Base-by-base conservation (phyloP, 768 basidiomycete species). In the Chalciporus chontae region DNA sequence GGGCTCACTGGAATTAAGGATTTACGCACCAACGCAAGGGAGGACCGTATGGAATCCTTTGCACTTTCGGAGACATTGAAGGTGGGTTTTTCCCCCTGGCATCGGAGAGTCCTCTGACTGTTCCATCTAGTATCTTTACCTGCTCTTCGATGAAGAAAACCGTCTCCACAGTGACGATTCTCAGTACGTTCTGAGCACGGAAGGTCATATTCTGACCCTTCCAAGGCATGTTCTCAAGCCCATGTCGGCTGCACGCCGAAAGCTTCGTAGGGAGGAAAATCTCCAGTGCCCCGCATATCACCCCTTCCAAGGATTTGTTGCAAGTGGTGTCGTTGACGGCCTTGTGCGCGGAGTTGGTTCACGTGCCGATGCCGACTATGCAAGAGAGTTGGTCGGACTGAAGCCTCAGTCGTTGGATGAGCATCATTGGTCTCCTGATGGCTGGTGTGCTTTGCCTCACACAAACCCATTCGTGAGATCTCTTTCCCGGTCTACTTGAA, bases 1-100 rank as follows among this genome's bases (percentile, higher is more conserved):
- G 95, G 95, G 2, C 74, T 98, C 40, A 78, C 87, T 5, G 85
- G 90, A 8, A 83, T 98, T 49, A 74, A 77, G 56, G 88, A 96
- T 67, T 77, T 97, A 3, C 75, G 85, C 37, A 83, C 75, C 26
- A 88, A 90, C 57, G 74, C 82, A 58, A 81, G 80, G 15, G 92
- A 94, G 55, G 92, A 98, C 61, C 80, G 95, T 52, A 98, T 98
- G 96, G 96, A 98, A 67, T 92, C 89, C 5, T 99, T 98, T 66
- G 83, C 83, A n/a, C 75, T 97, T 27, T 93, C 90, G 3, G 94
- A 95, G 70, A 93, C 93, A 0, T 71, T 96, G 41, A 95, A 94
- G 77, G 92, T 86, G 51, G 68, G 49, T 14, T 23, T 21, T 41
- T 21, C 2, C 21, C 21, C 24, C 4, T 8, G 32, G 48, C 11